Evolutionary conservation across 495 filamentous ascomycete species (phyloP).

Genomic region (Penicillium daleae): DNA sequence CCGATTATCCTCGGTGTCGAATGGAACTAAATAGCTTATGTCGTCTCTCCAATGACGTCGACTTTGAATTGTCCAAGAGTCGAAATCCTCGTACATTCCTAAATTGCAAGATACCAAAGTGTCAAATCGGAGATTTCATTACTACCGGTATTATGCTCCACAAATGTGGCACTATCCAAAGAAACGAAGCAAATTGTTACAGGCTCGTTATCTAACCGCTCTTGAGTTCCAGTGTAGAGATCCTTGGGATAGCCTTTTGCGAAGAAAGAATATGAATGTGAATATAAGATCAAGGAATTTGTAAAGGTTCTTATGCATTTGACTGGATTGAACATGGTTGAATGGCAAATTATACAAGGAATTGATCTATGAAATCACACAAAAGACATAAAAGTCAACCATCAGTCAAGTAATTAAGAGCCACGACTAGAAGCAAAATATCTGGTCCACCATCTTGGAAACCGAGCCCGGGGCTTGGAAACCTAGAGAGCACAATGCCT

Average conservation of each 20-base stretch:
- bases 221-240: background rate
- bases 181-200: background rate
- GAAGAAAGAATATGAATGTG: background rate
- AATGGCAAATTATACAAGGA: background rate
- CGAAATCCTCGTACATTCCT: background rate
- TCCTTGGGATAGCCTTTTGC: background rate
- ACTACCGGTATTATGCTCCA: background rate
- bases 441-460: constrained; percentile 30
- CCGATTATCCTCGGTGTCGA: background rate
- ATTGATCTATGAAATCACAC: background rate
- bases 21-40: background rate
- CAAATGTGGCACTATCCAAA: background rate
- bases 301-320: background rate
- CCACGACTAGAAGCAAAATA: constrained; percentile 19
- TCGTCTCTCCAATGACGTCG: background rate
- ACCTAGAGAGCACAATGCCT: constrained; percentile 35
- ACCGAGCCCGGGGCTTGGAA: constrained; percentile 22
- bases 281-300: too few relatives aligned
- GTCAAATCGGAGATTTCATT: background rate
- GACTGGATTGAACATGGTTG: background rate
- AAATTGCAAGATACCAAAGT: background rate
- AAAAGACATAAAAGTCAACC: background rate
- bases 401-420: background rate
- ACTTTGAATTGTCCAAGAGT: background rate
- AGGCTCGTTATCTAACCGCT: background rate